Evolutionary conservation across 225 moss, liverwort and hornwort species (phyloP), one percentile per base, ranked within the genome.

Genomic region (Ulota crispa): DNA sequence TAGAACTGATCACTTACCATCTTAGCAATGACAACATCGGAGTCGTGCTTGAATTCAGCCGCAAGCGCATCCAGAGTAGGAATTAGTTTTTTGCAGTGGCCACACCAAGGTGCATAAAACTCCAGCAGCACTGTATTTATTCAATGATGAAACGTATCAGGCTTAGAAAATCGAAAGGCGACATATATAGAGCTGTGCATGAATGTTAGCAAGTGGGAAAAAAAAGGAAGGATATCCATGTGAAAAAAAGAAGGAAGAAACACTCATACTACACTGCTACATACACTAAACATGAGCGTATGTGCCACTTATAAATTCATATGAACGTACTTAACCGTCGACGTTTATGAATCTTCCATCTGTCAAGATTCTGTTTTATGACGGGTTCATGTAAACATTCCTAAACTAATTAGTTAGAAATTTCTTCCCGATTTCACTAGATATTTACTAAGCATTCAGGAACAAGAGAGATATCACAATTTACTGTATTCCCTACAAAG

Each of bases 51-150:
- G 63, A 91, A 95, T 54, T 91, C 88, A 53, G 67, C 42, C 61
- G 95, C 95, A 56, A 98, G 92, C 64, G 91, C 95, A 43, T 92
- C 89, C 79, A 98, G 61, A n/a, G 92, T 85, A 47, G 94, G 95
- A 19, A 85, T 87, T 78, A 98, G 72, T 78, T 93, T 93, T 83
- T 98, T 94, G 89, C 98, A 98, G 85, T 98, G 98, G 75, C 95
- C 94, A 78, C 98, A 98, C 94, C 94, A 98, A 31, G 98, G 98
- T 75, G 95, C 95, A 78, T 95, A 98, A 76, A 98, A 95, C 84
- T 98, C 95, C 85, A 98, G 39, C 76, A 98, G 74, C 27, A 98
- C 95, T 95, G 89, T 65, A 80, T 73, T 78, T 43, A 62, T 85
- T 80, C 70, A 78, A 80, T 50, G 8, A 78, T 45, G 30, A 21